These are phyloP conservation scores for Suhomyces coccinellae DNA, from an alignment of 1,139 yeast species.

Conservation along the genomic window DNA sequence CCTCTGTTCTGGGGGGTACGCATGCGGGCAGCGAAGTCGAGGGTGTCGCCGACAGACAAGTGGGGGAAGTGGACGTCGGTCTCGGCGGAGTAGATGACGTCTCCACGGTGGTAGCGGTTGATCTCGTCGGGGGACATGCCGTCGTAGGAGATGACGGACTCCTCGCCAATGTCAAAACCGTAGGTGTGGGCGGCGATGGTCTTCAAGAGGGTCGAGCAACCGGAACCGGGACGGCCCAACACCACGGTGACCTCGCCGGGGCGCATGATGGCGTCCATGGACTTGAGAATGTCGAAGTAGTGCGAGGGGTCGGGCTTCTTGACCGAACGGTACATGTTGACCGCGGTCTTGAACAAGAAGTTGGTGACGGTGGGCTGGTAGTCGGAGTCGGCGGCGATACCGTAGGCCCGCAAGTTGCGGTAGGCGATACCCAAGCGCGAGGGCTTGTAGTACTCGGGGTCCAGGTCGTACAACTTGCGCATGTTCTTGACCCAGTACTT, in stretches of 20 bases:
- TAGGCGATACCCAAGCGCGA: constrained; percentile 68
- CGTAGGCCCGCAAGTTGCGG: constrained; percentile 67
- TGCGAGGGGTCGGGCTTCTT: constrained; percentile 24
- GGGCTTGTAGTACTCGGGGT: constrained; percentile 66
- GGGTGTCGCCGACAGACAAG: constrained; percentile 28
- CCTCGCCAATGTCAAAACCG: constrained; percentile 62
- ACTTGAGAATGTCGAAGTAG: constrained; percentile 57
- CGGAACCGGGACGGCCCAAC: constrained; percentile 82
- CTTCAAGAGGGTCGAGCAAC: constrained; percentile 77
- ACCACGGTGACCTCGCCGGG: constrained; percentile 80
- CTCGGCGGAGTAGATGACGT: constrained; percentile 30
- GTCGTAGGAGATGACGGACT: constrained; percentile 40
- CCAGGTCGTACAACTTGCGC: constrained; percentile 53
- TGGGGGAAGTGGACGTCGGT: constrained; percentile 30
- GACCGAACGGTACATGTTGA: constrained; percentile 18
- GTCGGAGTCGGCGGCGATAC: constrained; percentile 75
- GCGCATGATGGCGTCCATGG: constrained; percentile 65
- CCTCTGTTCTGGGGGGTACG: constrained; percentile 31
- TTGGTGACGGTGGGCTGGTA: constrained; percentile 74
- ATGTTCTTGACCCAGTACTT: constrained; percentile 74
- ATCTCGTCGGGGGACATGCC: constrained; percentile 24
- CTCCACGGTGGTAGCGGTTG: constrained; percentile 27
- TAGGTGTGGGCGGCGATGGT: constrained; percentile 70
- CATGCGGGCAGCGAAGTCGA: constrained; percentile 29
- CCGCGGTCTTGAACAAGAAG: constrained; percentile 29